Conservation (phyloP, 768 basidiomycete species). For the Tylopilus rubrobrunneus region DNA sequence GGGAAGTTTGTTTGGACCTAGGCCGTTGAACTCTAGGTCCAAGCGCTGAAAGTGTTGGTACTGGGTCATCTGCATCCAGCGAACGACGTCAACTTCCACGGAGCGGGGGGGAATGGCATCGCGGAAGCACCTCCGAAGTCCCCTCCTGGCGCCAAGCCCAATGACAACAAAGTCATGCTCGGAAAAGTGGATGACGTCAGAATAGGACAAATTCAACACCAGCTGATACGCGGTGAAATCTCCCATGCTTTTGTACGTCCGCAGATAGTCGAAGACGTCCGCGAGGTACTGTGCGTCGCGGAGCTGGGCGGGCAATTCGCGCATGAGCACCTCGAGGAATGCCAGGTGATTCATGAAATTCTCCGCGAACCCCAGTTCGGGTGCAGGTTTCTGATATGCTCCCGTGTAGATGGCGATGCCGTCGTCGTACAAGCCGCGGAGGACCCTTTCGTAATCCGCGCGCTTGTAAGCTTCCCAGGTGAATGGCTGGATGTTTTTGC, state of each 20-base stretch:
- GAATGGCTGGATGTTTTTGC: constrained; percentile 47
- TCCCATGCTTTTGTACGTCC: constrained; percentile 67
- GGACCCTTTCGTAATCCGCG: constrained; percentile 48
- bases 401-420: constrained; percentile 57
- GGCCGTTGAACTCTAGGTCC: constrained; percentile 47
- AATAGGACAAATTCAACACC: constrained; percentile 56
- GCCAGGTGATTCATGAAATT: constrained; percentile 60
- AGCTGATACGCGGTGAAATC: constrained; percentile 71
- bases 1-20: constrained; percentile 46
- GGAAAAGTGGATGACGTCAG: constrained; percentile 54
- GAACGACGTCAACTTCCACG: constrained; percentile 56
- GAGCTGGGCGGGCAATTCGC: constrained; percentile 49
- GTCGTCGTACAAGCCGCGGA: constrained; percentile 37
- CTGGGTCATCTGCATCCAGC: constrained; percentile 62
- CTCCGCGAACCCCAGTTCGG: constrained; percentile 45
- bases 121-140: constrained; percentile 68
- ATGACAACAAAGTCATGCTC: constrained; percentile 67
- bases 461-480: constrained; percentile 60
- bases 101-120: constrained; percentile 32
- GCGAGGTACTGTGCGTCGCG: constrained; percentile 49
- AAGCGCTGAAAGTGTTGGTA: constrained; percentile 56
- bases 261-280: constrained; percentile 60
- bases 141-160: constrained; percentile 63
- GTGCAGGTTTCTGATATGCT: constrained; percentile 70
- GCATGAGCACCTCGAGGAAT: constrained; percentile 59